phyloP scores from a whole-genome alignment of 2,329 filamentous ascomycete genomes.

The Colletotrichum aenigma region DNA sequence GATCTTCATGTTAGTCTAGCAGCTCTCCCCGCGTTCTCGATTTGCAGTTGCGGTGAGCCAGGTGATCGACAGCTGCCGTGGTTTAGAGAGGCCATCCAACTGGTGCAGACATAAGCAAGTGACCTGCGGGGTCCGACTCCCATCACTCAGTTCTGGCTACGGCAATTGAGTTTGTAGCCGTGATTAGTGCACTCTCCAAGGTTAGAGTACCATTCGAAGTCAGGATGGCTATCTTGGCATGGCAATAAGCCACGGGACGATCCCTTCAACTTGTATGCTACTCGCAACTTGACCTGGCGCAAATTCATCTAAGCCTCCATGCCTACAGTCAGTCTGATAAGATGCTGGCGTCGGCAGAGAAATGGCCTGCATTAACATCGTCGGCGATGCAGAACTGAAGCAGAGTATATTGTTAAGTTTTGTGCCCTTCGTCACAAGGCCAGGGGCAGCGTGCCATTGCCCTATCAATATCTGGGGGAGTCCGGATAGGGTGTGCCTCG shows the following conservation, averaged over 20 bases:
- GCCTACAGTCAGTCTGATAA: neutral
- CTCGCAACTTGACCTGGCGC: neutral
- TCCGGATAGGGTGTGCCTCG: neutral
- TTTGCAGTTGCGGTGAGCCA: conserved; percentile 1
- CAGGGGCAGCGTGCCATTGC: neutral
- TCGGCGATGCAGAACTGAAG: neutral
- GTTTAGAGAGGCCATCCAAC: neutral
- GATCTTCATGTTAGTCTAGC: neutral
- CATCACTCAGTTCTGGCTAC: neutral
- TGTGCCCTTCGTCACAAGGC: neutral
- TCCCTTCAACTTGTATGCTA: neutral
- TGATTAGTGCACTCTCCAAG: neutral
- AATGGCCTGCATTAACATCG: neutral
- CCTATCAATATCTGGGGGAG: neutral
- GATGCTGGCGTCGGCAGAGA: neutral
- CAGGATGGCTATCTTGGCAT: neutral
- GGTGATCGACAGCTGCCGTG: neutral
- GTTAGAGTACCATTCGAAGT: neutral
- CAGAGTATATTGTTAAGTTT: neutral
- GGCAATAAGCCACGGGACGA: neutral
- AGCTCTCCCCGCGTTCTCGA: neutral
- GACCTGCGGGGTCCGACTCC: neutral
- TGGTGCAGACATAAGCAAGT: neutral
- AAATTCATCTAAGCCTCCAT: neutral
- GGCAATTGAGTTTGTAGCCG: conserved; percentile 2